Evolutionary conservation across 1,284 basidiomycete species (phyloP), one percentile per base, ranked within the genome.

Genomic region (Ceratobasidium sp.): DNA sequence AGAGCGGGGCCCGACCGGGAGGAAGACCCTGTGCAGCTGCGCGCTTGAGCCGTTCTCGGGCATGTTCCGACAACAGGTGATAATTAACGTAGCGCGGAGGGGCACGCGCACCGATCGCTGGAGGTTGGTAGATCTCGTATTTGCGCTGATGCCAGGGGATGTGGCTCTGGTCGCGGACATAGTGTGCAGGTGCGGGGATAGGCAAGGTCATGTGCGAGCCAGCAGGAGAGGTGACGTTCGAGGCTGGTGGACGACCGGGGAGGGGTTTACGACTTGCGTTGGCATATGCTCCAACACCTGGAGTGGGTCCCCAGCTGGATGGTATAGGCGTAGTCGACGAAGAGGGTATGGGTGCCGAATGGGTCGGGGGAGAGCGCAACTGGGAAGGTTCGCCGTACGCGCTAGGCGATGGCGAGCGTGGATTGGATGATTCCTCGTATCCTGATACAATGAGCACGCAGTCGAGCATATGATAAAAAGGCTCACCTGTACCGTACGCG

Each of bases 51-150:
- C 67, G 67, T 16, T 71, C 67, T 1, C 55, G 54, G 43, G 67
- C 67, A 41, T 46, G 44, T 16, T 55, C 43, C 9, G 67, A 71
- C 23, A 71, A 46, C 55, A 71, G 35, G 55, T 71, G 67, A 28
- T 49, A 50, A 44, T 71, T 71, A 43, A 38, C 49, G 32, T 71
- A 71, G 0, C 67, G 43, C 6, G 67, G 67, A 2, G 67, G 67
- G n/a, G 67, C 67, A 52, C 67, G 67, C 47, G 67, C 67, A 35
- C 43, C 67, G 46, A 69, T 55, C 32, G 66, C 50, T 41, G 66
- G 66, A n/a, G 67, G 67, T 47, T 71, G 67, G 67, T 71, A 71
- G 28, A 71, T 71, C 55, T 71, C 67, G 67, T 71, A 71, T 49
- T 38, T 58, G 28, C 67, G 54, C 32, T 49, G 67, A 43, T 71